phyloP scores from a whole-genome alignment of 2,329 filamentous ascomycete genomes.

The Diatrype stigma region DNA sequence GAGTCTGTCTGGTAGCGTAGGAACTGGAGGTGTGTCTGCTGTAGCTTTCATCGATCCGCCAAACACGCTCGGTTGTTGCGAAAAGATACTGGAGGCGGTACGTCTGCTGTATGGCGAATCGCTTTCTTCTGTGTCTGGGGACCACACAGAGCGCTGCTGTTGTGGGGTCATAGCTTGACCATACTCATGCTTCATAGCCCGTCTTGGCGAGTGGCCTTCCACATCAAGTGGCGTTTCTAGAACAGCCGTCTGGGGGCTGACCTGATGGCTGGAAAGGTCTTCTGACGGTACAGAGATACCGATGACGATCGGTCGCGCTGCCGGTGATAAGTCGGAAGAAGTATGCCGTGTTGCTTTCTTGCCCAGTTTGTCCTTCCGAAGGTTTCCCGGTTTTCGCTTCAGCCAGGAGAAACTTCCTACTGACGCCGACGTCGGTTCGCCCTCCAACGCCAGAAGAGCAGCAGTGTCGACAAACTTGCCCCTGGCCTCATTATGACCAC shows the following conservation, averaged over 20 bases:
- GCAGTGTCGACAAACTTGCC: conserved; percentile 55
- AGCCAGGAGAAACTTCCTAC: conserved; percentile 57
- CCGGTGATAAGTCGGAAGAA: conserved; percentile 56
- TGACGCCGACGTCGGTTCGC: conserved; percentile 48
- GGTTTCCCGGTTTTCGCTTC: conserved; percentile 33
- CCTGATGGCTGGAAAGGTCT: conserved; percentile 38
- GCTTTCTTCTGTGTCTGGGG: conserved; percentile 56
- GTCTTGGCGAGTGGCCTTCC: conserved; percentile 16
- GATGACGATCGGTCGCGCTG: conserved; percentile 68
- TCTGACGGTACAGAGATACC: conserved; percentile 63
- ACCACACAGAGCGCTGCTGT: conserved; percentile 53
- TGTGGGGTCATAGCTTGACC: conserved; percentile 22
- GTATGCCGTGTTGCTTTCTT: conserved; percentile 22
- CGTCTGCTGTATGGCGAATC: conserved; percentile 38
- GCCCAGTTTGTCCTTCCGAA: conserved; percentile 14
- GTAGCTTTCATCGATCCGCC: conserved; percentile 19
- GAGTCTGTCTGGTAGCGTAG: conserved; percentile 47
- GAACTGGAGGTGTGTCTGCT: conserved; percentile 54
- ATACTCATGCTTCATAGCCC: conserved; percentile 15
- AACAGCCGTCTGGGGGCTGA: conserved; percentile 48
- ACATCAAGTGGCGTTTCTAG: conserved; percentile 36
- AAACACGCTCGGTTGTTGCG: conserved; percentile 45
- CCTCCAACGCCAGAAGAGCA: conserved; percentile 56
- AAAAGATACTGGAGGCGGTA: conserved; percentile 58
- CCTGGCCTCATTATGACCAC: conserved; percentile 20